phyloP scores from a whole-genome alignment of 306 rosid genomes.

The Malus asiatica region DNA sequence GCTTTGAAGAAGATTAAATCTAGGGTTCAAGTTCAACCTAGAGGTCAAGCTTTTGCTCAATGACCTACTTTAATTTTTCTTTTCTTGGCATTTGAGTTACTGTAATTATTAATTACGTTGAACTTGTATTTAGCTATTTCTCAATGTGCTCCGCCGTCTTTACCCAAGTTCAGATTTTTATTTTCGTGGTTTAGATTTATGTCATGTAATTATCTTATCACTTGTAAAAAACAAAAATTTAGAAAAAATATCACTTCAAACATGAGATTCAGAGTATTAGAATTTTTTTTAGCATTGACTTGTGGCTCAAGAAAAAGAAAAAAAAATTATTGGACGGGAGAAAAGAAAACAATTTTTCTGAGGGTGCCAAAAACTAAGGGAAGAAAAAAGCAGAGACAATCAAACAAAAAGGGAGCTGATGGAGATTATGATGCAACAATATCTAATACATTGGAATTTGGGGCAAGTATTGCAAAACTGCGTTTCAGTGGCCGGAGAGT shows the following conservation, averaged over 20 bases:
- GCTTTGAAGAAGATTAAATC: slow-evolving; percentile 26
- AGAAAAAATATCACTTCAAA: background rate
- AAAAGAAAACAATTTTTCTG: slow-evolving; percentile 17
- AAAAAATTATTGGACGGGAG: background rate
- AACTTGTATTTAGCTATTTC: background rate
- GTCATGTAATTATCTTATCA: too few species aligned
- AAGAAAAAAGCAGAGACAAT: background rate
- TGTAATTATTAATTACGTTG: too few species aligned
- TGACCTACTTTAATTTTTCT: background rate
- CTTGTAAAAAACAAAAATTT: background rate
- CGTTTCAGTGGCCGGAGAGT: background rate
- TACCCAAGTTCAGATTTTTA: too few species aligned
- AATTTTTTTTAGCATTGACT: background rate
- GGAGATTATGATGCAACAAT: slow-evolving; percentile 4
- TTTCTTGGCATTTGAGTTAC: background rate
- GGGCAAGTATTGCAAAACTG: slow-evolving; percentile 11
- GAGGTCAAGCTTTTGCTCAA: background rate
- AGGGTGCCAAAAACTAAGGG: background rate
- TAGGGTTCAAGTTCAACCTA: slow-evolving; percentile 3
- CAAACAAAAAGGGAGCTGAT: slow-evolving; percentile 1
- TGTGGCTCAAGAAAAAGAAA: background rate
- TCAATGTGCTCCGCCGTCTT: background rate
- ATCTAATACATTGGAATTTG: background rate
- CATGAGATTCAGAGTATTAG: background rate
- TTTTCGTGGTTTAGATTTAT: too few species aligned